Conservation (phyloP, 345 rosid genomes). For the Carallia brachiata region DNA sequence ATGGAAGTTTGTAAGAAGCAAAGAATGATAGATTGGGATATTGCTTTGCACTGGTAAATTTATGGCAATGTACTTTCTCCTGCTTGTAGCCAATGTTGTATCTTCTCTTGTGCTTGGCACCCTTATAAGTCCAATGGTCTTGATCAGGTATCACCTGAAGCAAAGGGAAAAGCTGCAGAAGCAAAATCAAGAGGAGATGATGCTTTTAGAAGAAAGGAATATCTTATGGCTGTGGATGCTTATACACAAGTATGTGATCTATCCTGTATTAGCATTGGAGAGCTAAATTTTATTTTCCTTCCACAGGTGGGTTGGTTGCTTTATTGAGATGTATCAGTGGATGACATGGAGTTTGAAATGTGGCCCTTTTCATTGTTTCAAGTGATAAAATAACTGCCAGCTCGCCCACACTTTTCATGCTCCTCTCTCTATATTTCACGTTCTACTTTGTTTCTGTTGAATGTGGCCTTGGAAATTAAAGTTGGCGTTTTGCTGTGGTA, state of each 20-base stretch:
- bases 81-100: not conserved
- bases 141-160: conserved; percentile 71
- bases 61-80: not conserved
- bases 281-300: not conserved
- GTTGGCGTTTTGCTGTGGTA: not conserved
- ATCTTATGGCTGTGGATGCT: conserved; percentile 57
- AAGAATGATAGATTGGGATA: not conserved
- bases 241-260: conserved; percentile 67
- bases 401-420: no score
- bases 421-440: no score
- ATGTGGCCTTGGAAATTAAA: not conserved
- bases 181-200: conserved; percentile 92
- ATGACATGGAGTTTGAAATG: not conserved
- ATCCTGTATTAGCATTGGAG: not conserved
- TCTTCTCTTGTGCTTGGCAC: not conserved
- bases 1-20: not conserved
- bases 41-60: not conserved
- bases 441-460: not conserved
- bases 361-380: not conserved
- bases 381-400: not conserved
- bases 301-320: not conserved
- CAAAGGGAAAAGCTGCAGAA: conserved; percentile 75
- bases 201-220: conserved; percentile 65
- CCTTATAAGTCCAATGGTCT: not conserved
- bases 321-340: not conserved